Conservation (phyloP, 495 filamentous ascomycete genomes). For the Xylaria castorea region DNA sequence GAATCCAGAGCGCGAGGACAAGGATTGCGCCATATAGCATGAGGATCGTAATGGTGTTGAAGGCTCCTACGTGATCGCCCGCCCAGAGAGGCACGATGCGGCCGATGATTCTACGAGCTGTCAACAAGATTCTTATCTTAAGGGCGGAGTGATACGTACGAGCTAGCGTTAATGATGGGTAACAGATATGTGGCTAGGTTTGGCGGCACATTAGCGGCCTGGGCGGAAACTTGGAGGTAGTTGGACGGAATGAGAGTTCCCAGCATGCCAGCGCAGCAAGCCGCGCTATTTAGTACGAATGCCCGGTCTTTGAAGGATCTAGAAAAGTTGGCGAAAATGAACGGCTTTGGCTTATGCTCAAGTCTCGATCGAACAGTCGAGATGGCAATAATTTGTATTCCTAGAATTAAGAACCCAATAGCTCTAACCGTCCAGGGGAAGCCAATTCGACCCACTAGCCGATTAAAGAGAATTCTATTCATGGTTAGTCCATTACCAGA, state of each 20-base stretch:
- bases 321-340: not conserved
- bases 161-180: constrained; percentile 3
- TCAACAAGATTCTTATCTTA: not conserved
- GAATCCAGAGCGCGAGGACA: constrained; percentile 43
- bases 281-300: not conserved
- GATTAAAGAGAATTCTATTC: not conserved
- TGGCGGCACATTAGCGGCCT: not conserved
- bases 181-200: not conserved
- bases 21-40: constrained; percentile 10
- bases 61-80: constrained; percentile 6
- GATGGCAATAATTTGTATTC: constrained; percentile 34
- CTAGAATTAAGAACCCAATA: constrained; percentile 60
- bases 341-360: constrained; percentile 7
- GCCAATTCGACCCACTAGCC: constrained; percentile 46
- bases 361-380: constrained; percentile 8
- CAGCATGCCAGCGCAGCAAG: not conserved
- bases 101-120: not conserved
- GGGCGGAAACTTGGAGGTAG: constrained; percentile 11
- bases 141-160: not conserved
- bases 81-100: constrained; percentile 12
- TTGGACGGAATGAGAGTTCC: constrained; percentile 11
- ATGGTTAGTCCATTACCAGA: not conserved
- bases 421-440: constrained; percentile 65
- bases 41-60: not conserved
- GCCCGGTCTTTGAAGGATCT: not conserved